Evolutionary conservation across 805 yeast genomes (phyloP).

Genomic region (Pichia membranifaciens): DNA sequence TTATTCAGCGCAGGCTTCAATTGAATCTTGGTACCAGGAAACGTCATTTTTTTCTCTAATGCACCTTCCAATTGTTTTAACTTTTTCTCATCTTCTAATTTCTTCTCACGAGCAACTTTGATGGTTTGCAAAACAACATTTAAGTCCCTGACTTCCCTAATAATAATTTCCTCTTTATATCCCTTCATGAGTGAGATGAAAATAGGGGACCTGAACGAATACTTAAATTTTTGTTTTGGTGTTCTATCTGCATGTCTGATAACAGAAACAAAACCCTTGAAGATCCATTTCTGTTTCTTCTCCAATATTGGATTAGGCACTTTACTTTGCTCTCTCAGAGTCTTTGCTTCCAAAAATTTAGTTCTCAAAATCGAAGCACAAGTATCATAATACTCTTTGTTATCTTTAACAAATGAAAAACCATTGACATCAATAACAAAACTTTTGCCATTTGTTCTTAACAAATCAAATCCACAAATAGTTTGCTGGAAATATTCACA

Average conservation of each 20-base stretch:
- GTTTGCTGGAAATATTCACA: conserved; percentile 79
- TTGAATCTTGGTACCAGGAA: conserved; percentile 97
- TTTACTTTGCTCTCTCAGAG: conserved; percentile 36
- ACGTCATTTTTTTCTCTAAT: conserved; percentile 76
- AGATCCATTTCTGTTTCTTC: conserved; percentile 88
- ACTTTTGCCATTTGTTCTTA: conserved; percentile 82
- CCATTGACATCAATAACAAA: conserved; percentile 98
- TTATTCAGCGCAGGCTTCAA: conserved; percentile 76
- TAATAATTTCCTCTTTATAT: conserved; percentile 92
- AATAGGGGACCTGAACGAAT: conserved; percentile 82
- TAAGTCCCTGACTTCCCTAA: conserved; percentile 82
- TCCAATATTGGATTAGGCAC: conserved; percentile 40
- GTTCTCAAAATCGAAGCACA: conserved; percentile 74
- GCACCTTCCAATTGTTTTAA: conserved; percentile 73
- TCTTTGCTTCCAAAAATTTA: conserved; percentile 61
- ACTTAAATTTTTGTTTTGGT: conserved; percentile 96
- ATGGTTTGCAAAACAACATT: conserved; percentile 82
- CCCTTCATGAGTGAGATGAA: conserved; percentile 87
- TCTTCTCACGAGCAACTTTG: conserved; percentile 68
- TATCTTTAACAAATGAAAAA: conserved; percentile 94
- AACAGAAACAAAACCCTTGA: conserved; percentile 86
- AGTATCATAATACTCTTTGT: conserved; percentile 73
- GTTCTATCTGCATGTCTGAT: conserved; percentile 98
- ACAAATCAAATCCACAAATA: conserved; percentile 92
- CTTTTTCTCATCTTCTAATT: conserved; percentile 76